A percentile compares a stretch with the other conserved stretches of the same genome.
Evolutionary conservation across 148 eudicot genomes (phyloP).

Genomic region (Tetragonia tetragonoides): DNA sequence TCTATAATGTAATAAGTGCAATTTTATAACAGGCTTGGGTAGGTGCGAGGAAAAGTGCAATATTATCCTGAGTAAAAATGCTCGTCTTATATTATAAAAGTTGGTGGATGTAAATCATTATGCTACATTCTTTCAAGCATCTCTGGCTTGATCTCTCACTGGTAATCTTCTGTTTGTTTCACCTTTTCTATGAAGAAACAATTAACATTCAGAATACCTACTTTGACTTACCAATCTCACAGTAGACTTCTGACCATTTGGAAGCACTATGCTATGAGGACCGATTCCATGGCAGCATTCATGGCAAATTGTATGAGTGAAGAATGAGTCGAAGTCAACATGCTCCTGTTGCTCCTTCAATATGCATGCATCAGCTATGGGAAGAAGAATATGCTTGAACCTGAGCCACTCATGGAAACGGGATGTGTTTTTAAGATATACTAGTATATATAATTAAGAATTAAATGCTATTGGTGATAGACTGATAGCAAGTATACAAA

Average conservation of each 20-base stretch:
- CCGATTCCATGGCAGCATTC: slow-evolving; percentile 99
- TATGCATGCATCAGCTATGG: slow-evolving; percentile 80
- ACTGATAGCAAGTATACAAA: not conserved
- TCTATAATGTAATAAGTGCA: too few relatives aligned
- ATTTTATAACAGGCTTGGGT: too few relatives aligned
- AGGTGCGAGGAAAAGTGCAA: too few relatives aligned
- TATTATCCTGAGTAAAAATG: not conserved
- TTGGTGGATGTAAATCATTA: not conserved
- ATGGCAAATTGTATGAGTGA: slow-evolving; percentile 97
- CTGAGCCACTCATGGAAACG: slow-evolving; percentile 37
- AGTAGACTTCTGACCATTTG: slow-evolving; percentile 78
- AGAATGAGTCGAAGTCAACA: slow-evolving; percentile 94
- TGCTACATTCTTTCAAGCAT: not conserved
- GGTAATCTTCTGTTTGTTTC: not conserved
- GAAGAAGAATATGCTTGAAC: slow-evolving; percentile 90
- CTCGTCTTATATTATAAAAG: not conserved
- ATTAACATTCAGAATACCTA: not conserved
- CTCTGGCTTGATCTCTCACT: not conserved
- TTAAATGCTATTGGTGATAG: not conserved
- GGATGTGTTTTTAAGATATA: slow-evolving; percentile 13
- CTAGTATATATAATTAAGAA: not conserved
- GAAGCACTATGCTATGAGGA: slow-evolving; percentile 89
- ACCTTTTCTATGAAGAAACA: not conserved
- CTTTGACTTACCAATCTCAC: slow-evolving; percentile 80
- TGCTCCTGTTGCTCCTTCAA: slow-evolving; percentile 61